These are phyloP conservation scores for Microsporum audouinii DNA, from an alignment of 2,329 filamentous ascomycete genomes.

Conservation along the genomic window DNA sequence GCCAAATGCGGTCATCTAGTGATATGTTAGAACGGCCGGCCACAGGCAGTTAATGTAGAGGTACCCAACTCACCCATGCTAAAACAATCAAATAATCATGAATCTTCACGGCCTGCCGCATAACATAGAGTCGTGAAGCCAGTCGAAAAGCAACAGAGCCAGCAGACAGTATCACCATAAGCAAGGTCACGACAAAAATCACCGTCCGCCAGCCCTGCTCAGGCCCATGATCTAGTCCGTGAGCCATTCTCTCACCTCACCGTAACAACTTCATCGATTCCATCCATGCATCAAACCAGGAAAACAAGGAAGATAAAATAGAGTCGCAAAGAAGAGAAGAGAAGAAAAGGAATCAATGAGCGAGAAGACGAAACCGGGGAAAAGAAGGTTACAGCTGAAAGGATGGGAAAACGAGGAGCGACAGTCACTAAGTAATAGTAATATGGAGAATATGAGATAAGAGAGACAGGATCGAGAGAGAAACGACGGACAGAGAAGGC, in stretches of 20 bases:
- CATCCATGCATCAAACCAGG: background rate
- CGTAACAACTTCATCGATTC: background rate
- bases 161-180: constrained; percentile 52
- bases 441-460: background rate
- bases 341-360: background rate
- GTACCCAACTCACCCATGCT: constrained; percentile 51
- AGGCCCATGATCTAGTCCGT: background rate
- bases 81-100: constrained; percentile 74
- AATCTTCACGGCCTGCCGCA: constrained; percentile 59
- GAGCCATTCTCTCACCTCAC: background rate
- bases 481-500: background rate
- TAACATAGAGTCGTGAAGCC: constrained; percentile 52
- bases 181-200: constrained; percentile 34
- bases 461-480: background rate
- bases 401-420: background rate
- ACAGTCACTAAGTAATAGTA: background rate
- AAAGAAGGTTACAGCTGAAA: background rate
- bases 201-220: constrained; percentile 15
- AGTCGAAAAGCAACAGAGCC: constrained; percentile 65
- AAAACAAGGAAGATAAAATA: background rate
- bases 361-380: background rate
- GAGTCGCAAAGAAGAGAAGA: background rate
- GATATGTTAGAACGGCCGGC: background rate
- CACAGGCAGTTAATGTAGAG: too few relatives aligned
- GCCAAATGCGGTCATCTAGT: background rate